Evolutionary conservation across 2,329 filamentous ascomycete genomes (phyloP), one percentile per base, ranked within the genome.

Genomic region (Sordariomycetes sp.): DNA sequence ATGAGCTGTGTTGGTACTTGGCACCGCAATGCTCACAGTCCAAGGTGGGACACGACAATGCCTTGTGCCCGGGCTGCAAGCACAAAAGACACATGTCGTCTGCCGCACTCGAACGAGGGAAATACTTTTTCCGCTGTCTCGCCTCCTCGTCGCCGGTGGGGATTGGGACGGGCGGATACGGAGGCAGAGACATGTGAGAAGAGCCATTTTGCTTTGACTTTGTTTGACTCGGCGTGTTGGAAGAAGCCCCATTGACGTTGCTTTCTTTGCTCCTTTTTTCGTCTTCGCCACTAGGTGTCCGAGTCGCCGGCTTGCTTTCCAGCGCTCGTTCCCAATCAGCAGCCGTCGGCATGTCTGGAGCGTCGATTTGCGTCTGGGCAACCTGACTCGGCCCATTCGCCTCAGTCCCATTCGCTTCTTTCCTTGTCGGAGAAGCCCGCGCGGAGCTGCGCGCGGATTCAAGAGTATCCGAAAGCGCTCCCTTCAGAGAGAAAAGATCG

Each of bases 81-180:
- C 81, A 85, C 39, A 72, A 68, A 56, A 81, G 66, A 63, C 81
- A 85, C 64, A 75, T 73, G 3, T 65, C 64, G 28, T 70, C 68
- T 25, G 72, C 65, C 28, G 74, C 68, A 17, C 66, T 62, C 34
- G 76, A 69, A 1, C 74, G 74, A 2, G 79, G 78, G 59, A 82
- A 84, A 62, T 81, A 81, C 61, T 64, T 71, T 24, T 61, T 68
- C 59, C 76, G 74, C 58, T 75, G 69, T 22, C 64, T 65, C 22
- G 70, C 58, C 55, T 72, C 72, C 28, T 71, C 66, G 10, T 66
- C 64, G 6, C 65, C 65, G 3, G 60, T 60, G 13, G 67, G 67
- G 15, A 67, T 59, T 12, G 45, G 24, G 22, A 22, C 22, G 45
- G n/a, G 45, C n/a, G 45, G 45, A 24, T 15, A 17, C 39, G 45